These are phyloP conservation scores for Rhynchospora breviuscula DNA, from an alignment of 176 grass and related monocot species.

Conservation along the genomic window DNA sequence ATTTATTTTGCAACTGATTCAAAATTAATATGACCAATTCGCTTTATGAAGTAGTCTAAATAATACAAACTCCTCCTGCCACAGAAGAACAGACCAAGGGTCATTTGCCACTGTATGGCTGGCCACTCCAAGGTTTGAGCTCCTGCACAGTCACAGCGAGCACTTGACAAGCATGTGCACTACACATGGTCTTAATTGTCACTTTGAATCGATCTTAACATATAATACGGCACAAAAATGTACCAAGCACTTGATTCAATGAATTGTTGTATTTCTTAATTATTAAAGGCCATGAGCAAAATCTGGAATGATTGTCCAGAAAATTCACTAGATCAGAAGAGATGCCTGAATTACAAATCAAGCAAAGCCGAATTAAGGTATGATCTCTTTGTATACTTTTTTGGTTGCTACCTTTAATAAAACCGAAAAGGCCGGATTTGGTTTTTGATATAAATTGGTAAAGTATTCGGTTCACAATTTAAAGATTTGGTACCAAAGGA, in stretches of 20 bases:
- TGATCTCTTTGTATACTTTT: not conserved
- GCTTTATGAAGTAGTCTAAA: too few species aligned
- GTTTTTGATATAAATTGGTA: not conserved
- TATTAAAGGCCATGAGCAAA: not conserved
- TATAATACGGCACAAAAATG: not conserved
- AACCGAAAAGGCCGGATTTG: not conserved
- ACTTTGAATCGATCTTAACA: not conserved
- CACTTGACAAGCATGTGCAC: constrained; percentile 28
- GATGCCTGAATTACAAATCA: constrained; percentile 27
- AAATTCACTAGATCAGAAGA: not conserved
- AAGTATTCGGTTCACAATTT: not conserved
- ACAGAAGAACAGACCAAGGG: not conserved
- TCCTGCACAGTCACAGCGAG: not conserved
- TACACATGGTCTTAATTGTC: constrained; percentile 27
- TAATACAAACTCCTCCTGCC: not conserved
- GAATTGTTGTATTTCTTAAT: not conserved
- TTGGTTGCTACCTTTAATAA: constrained; percentile 3
- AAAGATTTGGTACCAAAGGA: too few species aligned
- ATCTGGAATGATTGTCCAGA: not conserved
- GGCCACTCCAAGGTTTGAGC: not conserved
- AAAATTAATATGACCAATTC: too few species aligned
- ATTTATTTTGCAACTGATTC: too few species aligned
- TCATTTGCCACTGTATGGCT: not conserved
- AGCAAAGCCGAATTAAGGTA: constrained; percentile 26
- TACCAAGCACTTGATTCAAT: not conserved